phyloP scores from a whole-genome alignment of 495 filamentous ascomycete genomes.

The Penicillium roqueforti region DNA sequence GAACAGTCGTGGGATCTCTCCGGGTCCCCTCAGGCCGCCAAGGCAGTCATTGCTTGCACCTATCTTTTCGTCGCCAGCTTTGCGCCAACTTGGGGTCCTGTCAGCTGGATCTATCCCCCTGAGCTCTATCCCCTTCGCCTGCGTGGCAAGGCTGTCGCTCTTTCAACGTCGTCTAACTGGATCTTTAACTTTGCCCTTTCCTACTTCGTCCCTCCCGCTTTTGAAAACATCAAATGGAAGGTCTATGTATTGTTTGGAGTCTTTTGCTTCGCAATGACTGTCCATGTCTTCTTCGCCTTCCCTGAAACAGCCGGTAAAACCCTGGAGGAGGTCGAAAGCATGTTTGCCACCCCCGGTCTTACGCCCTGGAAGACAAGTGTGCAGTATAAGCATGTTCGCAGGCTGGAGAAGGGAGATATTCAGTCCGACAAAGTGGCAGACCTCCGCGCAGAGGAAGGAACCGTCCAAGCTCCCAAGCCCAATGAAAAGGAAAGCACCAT shows the following conservation, averaged over 20 bases:
- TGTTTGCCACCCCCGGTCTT: slow-evolving; percentile 62
- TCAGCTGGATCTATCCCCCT: slow-evolving; percentile 64
- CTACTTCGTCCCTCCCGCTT: slow-evolving; percentile 73
- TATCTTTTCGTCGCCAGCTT: slow-evolving; percentile 64
- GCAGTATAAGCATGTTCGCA: slow-evolving; percentile 28
- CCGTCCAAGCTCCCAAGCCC: neutral
- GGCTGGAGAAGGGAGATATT: slow-evolving; percentile 28
- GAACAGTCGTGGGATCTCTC: slow-evolving; percentile 41
- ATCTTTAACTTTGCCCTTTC: slow-evolving; percentile 76
- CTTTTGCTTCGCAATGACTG: slow-evolving; percentile 66
- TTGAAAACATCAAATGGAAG: slow-evolving; percentile 69
- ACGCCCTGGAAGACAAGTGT: slow-evolving; percentile 65
- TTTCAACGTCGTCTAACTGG: slow-evolving; percentile 71
- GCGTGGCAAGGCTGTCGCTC: slow-evolving; percentile 65
- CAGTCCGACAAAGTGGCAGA: slow-evolving; percentile 27
- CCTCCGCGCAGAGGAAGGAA: slow-evolving; percentile 16
- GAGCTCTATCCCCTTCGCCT: slow-evolving; percentile 64
- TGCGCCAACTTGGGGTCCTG: slow-evolving; percentile 57
- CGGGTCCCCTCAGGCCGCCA: slow-evolving; percentile 34
- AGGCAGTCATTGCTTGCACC: slow-evolving; percentile 58
- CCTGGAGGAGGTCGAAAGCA: slow-evolving; percentile 67
- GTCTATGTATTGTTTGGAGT: slow-evolving; percentile 72
- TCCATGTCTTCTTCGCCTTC: slow-evolving; percentile 78
- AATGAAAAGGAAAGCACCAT: slow-evolving; percentile 8
- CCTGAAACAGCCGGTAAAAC: slow-evolving; percentile 81